Percentiles rank a stretch among this genome's conserved stretches.
These are phyloP conservation scores for Claviceps sp. DNA, from an alignment of 2,329 filamentous ascomycete genomes.

Conservation along the genomic window DNA sequence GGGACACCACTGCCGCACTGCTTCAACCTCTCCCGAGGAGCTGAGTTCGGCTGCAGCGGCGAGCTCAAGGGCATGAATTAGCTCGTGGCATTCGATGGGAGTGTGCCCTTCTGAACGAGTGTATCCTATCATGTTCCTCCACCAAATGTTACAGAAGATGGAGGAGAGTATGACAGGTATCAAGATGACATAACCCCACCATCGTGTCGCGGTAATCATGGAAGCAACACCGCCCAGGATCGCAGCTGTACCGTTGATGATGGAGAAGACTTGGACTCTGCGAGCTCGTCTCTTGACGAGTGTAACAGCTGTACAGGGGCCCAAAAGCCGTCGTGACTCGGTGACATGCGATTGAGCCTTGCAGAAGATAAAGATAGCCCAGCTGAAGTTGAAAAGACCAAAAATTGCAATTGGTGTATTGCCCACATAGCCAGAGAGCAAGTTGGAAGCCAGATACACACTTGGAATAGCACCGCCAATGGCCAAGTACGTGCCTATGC, in stretches of 20 bases:
- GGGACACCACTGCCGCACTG: slow-evolving; percentile 5
- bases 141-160: slow-evolving; percentile 34
- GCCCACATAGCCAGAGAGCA: slow-evolving; percentile 42
- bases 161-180: slow-evolving; percentile 34
- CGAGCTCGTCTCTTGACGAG: slow-evolving; percentile 24
- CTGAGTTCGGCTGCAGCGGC: slow-evolving; percentile 8
- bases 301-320: slow-evolving; percentile 12
- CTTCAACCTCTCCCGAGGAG: slow-evolving; percentile 2
- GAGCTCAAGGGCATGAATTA: slow-evolving; percentile 10
- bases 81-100: slow-evolving; percentile 4
- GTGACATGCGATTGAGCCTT: slow-evolving; percentile 26
- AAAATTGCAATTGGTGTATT: slow-evolving; percentile 36
- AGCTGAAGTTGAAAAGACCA: slow-evolving; percentile 33
- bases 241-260: slow-evolving; percentile 30
- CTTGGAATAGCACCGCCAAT: slow-evolving; percentile 31
- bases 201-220: slow-evolving; percentile 34
- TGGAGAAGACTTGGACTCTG: slow-evolving; percentile 30
- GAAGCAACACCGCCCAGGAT: slow-evolving; percentile 35
- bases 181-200: slow-evolving; percentile 40
- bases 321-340: slow-evolving; percentile 14
- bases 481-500: slow-evolving; percentile 38
- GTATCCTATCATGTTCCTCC: slow-evolving; percentile 33
- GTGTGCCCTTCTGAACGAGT: slow-evolving; percentile 6
- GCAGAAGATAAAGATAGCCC: slow-evolving; percentile 30
- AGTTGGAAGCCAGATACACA: slow-evolving; percentile 34